These are phyloP conservation scores for Lichtheimia corymbifera DNA, from an alignment of 371 early-diverging fungal genomes.

Conservation along the genomic window DNA sequence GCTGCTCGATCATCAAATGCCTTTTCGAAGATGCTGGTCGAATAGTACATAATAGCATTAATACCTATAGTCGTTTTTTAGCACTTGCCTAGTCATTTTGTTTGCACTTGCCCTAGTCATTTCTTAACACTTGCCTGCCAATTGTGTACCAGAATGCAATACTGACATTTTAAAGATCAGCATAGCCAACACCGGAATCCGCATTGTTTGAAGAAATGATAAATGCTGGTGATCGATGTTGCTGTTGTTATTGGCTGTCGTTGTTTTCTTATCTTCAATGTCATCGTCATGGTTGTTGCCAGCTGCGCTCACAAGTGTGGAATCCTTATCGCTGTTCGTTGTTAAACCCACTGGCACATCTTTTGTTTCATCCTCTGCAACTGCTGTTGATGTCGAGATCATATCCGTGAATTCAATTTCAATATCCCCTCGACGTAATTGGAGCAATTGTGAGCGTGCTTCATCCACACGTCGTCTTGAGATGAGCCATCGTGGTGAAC, in stretches of 20 bases:
- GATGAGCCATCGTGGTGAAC: slow-evolving; percentile 76
- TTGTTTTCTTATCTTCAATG: background rate
- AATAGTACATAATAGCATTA: slow-evolving; percentile 75
- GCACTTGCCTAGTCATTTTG: too few species aligned
- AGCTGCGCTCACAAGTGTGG: slow-evolving; percentile 7
- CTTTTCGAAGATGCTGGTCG: slow-evolving; percentile 43
- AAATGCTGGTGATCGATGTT: slow-evolving; percentile 15
- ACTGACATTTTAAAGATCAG: slow-evolving; percentile 55
- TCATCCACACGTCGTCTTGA: slow-evolving; percentile 58
- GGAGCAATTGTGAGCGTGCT: slow-evolving; percentile 57
- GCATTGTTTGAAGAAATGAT: slow-evolving; percentile 30
- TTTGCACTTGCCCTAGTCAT: too few species aligned
- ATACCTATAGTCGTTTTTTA: too few species aligned
- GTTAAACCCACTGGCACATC: background rate
- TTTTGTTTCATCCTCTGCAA: background rate
- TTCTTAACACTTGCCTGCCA: too few species aligned
- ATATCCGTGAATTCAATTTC: slow-evolving; percentile 67
- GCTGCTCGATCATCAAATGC: slow-evolving; percentile 41
- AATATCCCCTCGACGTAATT: slow-evolving; percentile 61
- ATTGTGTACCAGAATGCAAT: slow-evolving; percentile 69
- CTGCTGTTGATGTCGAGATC: slow-evolving; percentile 23
- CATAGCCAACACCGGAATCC: slow-evolving; percentile 29
- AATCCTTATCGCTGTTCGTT: slow-evolving; percentile 8
- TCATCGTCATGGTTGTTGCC: background rate
- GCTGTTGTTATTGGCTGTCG: background rate